phyloP scores from a whole-genome alignment of 257 asterid species.

The Solanum raphanifolium region DNA sequence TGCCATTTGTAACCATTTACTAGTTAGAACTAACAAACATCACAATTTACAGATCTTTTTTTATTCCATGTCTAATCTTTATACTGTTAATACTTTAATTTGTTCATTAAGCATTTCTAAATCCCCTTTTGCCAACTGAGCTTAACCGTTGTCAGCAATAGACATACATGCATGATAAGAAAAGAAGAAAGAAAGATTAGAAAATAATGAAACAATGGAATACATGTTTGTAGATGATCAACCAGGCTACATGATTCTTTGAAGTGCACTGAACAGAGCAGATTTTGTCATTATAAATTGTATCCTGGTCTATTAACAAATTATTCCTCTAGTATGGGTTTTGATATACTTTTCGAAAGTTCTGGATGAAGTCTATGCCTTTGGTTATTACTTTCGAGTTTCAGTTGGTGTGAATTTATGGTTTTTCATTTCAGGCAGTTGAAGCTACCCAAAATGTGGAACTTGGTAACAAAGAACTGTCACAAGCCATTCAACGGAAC shows the following conservation, averaged over 20 bases:
- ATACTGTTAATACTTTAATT: neutral
- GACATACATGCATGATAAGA: neutral
- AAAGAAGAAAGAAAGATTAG: neutral
- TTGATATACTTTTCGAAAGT: neutral
- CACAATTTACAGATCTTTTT: neutral
- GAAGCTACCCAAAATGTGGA: constrained; percentile 87
- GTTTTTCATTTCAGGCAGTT: constrained; percentile 45
- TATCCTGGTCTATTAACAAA: neutral
- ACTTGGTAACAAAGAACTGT: constrained; percentile 79
- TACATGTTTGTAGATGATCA: neutral
- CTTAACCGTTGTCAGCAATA: neutral
- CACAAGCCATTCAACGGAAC: constrained; percentile 72
- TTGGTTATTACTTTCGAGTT: neutral
- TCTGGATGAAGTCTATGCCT: neutral
- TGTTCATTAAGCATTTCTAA: neutral
- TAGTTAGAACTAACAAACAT: neutral
- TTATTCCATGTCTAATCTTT: neutral
- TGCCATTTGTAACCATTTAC: neutral
- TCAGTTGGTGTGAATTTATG: neutral
- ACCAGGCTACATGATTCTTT: neutral
- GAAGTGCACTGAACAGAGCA: neutral
- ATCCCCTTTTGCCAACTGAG: neutral
- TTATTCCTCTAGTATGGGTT: neutral
- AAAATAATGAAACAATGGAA: neutral
- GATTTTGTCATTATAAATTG: neutral